Evolutionary conservation across 169 alveolate species (phyloP).

Genomic region (Perkinsus olseni): DNA sequence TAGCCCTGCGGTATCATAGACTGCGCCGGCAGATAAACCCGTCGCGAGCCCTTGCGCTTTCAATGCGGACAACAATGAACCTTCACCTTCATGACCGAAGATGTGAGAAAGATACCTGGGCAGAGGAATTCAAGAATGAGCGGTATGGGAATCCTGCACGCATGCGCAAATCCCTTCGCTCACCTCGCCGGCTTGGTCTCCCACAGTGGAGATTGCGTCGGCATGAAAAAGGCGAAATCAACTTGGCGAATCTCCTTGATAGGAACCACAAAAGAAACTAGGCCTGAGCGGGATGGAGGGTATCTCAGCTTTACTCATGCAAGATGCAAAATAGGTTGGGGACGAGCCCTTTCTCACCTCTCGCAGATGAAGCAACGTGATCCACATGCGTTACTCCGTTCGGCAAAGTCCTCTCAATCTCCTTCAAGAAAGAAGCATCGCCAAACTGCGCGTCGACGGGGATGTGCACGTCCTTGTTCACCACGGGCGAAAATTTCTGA

Average conservation of each 20-base stretch:
- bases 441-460: not conserved
- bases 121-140: not conserved
- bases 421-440: not conserved
- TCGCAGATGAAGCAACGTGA: not conserved
- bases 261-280: not conserved
- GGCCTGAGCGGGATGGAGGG: not conserved
- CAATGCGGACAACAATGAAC: constrained; percentile 48
- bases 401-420: not conserved
- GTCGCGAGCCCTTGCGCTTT: constrained; percentile 48
- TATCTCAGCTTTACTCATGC: not conserved
- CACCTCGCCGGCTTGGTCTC: not conserved
- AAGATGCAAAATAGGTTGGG: not conserved
- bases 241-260: not conserved
- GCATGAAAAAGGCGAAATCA: not conserved
- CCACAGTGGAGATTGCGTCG: not conserved
- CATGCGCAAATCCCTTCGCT: not conserved
- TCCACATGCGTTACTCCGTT: not conserved
- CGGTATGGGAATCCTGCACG: not conserved
- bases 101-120: constrained; percentile 15
- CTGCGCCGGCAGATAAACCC: constrained; percentile 22
- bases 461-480: not conserved
- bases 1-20: not conserved
- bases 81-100: constrained; percentile 56
- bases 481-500: not conserved
- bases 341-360: not conserved